Percentiles rank a stretch among this genome's conserved stretches.
These are phyloP conservation scores for Novymonas esmeraldas DNA, from an alignment of 208 protist genomes.

Conservation along the genomic window DNA sequence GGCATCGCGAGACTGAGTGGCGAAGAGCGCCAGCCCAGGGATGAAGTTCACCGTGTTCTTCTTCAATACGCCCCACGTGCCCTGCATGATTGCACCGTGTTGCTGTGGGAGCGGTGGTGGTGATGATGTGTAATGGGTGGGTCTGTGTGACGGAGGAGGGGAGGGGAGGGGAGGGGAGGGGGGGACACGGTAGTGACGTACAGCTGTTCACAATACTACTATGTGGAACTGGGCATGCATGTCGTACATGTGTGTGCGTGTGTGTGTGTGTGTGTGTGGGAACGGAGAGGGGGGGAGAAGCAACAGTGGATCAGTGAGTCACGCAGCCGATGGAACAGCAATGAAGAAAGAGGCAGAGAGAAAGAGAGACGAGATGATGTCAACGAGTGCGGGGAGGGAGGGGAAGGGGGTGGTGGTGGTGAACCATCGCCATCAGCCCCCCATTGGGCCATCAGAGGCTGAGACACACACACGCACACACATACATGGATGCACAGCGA, in stretches of 20 bases:
- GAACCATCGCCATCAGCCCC: no score
- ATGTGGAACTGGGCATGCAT: no score
- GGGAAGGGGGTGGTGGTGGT: neutral
- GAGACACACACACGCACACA: conserved; percentile 4
- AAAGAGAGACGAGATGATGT: conserved; percentile 4
- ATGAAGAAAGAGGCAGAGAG: no score
- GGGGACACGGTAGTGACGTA: neutral
- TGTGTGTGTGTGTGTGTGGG: conserved; percentile 2
- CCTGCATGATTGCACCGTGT: conserved; percentile 64
- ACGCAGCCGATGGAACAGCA: no score
- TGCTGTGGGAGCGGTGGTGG: neutral
- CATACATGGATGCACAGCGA: no score
- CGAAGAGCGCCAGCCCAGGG: conserved; percentile 63
- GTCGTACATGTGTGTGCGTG: conserved; percentile 1
- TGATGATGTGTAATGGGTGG: neutral
- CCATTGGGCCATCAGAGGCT: no score
- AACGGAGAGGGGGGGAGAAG: neutral
- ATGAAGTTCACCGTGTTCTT: conserved; percentile 84
- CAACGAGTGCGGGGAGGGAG: neutral
- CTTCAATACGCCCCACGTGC: conserved; percentile 73
- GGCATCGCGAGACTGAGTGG: conserved; percentile 54
- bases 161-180: neutral
- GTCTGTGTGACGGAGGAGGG: neutral
- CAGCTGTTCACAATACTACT: no score
- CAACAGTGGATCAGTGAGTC: no score